Evolutionary conservation across 1,284 basidiomycete species (phyloP).

Genomic region (Inonotus obliquus): DNA sequence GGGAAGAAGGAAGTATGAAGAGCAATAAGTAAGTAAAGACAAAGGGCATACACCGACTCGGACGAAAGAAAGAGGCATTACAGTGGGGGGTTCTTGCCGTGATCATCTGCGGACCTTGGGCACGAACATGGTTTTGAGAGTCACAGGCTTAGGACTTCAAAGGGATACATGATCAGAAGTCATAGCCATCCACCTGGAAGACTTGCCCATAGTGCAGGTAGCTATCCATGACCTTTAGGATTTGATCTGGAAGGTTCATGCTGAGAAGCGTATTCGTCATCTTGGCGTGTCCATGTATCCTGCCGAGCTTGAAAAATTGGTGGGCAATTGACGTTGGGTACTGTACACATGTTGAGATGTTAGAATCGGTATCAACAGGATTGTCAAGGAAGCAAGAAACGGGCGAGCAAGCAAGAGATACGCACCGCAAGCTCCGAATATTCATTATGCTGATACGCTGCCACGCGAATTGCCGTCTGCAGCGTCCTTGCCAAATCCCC

Average conservation of each 20-base stretch:
- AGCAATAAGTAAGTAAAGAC: background rate
- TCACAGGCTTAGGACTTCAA: background rate
- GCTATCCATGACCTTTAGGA: conserved; percentile 83
- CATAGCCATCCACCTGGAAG: conserved; percentile 79
- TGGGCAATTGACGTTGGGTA: conserved; percentile 90
- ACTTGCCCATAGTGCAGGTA: conserved; percentile 76
- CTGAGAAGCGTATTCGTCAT: conserved; percentile 91
- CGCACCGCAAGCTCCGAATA: conserved; percentile 80
- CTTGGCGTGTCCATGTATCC: conserved; percentile 92
- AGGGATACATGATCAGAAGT: conserved; percentile 43
- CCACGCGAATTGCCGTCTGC: conserved; percentile 88
- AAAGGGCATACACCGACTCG: background rate
- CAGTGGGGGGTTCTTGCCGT: background rate
- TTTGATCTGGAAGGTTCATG: conserved; percentile 84
- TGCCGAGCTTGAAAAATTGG: conserved; percentile 88
- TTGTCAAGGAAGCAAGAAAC: conserved; percentile 5
- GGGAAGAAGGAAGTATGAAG: background rate
- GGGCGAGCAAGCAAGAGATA: no score
- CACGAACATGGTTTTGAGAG: background rate
- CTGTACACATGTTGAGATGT: no score
- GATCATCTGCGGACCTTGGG: background rate
- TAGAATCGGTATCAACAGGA: background rate
- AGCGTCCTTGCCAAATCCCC: conserved; percentile 88
- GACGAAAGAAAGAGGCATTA: background rate
- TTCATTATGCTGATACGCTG: conserved; percentile 86